phyloP scores from a whole-genome alignment of 2,329 filamentous ascomycete species.

The Aureobasidium sp. region DNA sequence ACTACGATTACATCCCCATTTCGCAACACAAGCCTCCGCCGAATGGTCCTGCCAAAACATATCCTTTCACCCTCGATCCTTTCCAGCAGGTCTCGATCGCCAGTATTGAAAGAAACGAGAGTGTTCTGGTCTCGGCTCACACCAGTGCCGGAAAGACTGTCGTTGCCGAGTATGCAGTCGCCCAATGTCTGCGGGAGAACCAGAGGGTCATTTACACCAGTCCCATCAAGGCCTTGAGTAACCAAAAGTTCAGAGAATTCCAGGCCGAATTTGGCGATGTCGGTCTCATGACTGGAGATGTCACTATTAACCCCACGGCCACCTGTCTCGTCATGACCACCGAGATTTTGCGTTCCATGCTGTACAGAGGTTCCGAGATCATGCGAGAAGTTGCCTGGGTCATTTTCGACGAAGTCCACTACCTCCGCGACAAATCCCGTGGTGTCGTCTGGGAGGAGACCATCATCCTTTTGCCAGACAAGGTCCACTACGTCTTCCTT shows the following conservation, averaged over 20 bases:
- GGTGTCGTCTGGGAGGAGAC: conserved; percentile 99
- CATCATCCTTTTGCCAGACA: conserved; percentile 94
- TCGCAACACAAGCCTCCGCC: conserved; percentile 87
- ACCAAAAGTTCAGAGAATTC: conserved; percentile 98
- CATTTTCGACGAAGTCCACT: conserved; percentile 96
- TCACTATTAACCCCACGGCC: conserved; percentile 97
- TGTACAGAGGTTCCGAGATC: conserved; percentile 96
- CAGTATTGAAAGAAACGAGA: conserved; percentile 93
- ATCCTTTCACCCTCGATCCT: conserved; percentile 86
- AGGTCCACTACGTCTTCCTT: conserved; percentile 96
- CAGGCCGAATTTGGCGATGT: conserved; percentile 92
- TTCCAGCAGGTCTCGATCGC: conserved; percentile 94
- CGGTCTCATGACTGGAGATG: conserved; percentile 96
- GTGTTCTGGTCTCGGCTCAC: conserved; percentile 91
- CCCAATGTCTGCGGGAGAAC: conserved; percentile 93
- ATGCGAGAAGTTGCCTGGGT: conserved; percentile 99
- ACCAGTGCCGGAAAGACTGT: conserved; percentile 98
- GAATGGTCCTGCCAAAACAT: conserved; percentile 66
- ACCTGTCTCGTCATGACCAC: conserved; percentile 99
- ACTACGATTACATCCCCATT: conserved; percentile 80
- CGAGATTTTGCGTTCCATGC: conserved; percentile 96
- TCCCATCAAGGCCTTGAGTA: conserved; percentile 96
- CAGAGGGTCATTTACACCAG: conserved; percentile 98
- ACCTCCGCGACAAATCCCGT: conserved; percentile 86
- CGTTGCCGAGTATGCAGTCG: conserved; percentile 95